Evolutionary conservation across 805 yeast genomes (phyloP).

Genomic region (Schizosaccharomyces cryophilus): DNA sequence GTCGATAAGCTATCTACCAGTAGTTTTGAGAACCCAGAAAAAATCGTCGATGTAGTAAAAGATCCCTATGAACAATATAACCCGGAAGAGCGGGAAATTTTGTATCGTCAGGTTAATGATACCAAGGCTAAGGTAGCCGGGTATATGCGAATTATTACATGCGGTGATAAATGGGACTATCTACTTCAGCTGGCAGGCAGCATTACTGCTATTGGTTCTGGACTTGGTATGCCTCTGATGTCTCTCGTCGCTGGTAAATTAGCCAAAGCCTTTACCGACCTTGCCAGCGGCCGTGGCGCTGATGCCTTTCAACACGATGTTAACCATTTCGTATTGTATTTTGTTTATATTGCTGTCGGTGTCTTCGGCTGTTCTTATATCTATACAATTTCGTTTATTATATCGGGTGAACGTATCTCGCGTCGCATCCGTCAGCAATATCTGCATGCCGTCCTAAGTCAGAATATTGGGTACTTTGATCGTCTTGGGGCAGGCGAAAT

Average conservation of each 20-base stretch:
- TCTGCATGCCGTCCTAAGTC: constrained; percentile 16
- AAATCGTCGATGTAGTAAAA: not conserved
- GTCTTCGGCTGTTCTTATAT: constrained; percentile 10
- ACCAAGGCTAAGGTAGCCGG: no score
- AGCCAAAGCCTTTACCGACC: constrained; percentile 16
- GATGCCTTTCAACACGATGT: constrained; percentile 12
- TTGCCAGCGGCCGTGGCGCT: constrained; percentile 9
- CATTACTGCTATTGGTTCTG: constrained; percentile 10
- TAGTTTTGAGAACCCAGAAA: no score
- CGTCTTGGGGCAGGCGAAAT: constrained; percentile 22
- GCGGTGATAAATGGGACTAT: constrained; percentile 4
- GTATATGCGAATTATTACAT: not conserved
- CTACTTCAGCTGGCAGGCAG: constrained; percentile 13
- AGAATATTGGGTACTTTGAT: constrained; percentile 20
- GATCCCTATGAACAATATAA: not conserved
- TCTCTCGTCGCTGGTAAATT: constrained; percentile 18
- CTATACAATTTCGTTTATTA: constrained; percentile 16
- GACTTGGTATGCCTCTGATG: constrained; percentile 17
- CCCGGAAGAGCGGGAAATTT: not conserved
- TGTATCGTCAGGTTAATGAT: not conserved
- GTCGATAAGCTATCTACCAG: no score
- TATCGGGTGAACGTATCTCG: constrained; percentile 19
- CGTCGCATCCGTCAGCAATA: constrained; percentile 18
- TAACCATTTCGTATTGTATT: constrained; percentile 17
- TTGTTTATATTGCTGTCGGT: constrained; percentile 20